Percentiles rank a stretch among this genome's conserved stretches.
Evolutionary conservation across 768 basidiomycete species (phyloP).

Genomic region (Calocybe indica): DNA sequence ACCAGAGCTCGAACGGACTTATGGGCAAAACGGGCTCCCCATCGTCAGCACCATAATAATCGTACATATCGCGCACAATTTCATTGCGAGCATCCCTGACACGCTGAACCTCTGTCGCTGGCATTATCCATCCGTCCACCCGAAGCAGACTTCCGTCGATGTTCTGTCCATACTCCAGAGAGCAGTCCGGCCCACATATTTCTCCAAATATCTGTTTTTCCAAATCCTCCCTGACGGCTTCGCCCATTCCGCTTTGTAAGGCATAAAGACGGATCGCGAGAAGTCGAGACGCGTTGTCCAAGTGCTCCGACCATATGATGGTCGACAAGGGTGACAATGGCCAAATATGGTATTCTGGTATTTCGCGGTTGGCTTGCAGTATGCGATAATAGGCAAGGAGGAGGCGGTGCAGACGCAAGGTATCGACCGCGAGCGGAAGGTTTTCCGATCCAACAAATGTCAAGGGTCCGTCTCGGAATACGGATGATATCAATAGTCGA

Average conservation of each 20-base stretch:
- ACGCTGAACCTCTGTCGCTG: constrained; percentile 61
- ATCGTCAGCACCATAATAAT: constrained; percentile 41
- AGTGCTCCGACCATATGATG: constrained; percentile 34
- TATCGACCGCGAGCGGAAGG: constrained; percentile 28
- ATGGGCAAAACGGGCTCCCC: constrained; percentile 27
- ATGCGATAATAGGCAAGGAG: constrained; percentile 82
- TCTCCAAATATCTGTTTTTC: constrained; percentile 61
- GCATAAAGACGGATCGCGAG: constrained; percentile 79
- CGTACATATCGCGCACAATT: constrained; percentile 31
- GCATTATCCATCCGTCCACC: constrained; percentile 81
- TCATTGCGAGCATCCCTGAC: constrained; percentile 44
- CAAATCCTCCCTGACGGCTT: constrained; percentile 62
- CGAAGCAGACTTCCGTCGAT: constrained; percentile 35
- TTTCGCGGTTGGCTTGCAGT: constrained; percentile 62
- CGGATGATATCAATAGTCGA: constrained; percentile 37
- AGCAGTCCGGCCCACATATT: constrained; percentile 53
- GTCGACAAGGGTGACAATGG: constrained; percentile 44
- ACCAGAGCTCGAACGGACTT: constrained; percentile 52
- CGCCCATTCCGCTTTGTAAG: constrained; percentile 70
- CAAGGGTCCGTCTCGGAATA: constrained; percentile 50
- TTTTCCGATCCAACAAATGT: constrained; percentile 30
- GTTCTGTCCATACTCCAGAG: constrained; percentile 47
- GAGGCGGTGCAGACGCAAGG: constrained; percentile 52
- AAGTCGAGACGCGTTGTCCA: constrained; percentile 59
- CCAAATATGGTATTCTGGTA: constrained; percentile 65